A percentile compares a stretch with the other conserved stretches of the same genome.
Evolutionary conservation across 2,329 filamentous ascomycete species (phyloP).

Genomic region (Fusarium drepaniforme): DNA sequence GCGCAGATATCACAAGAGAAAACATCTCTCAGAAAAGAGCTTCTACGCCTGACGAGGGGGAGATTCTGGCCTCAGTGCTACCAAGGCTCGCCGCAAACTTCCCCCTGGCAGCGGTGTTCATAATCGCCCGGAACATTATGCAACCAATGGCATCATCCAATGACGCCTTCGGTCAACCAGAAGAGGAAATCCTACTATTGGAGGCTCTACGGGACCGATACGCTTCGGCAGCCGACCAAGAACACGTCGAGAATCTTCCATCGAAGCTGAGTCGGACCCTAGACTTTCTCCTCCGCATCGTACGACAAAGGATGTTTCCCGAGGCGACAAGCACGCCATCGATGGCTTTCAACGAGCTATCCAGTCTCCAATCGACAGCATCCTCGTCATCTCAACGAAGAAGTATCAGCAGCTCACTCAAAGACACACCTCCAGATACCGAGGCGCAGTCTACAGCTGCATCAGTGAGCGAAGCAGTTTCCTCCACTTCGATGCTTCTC

Average conservation of each 20-base stretch:
- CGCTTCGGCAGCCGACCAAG: slow-evolving; percentile 27
- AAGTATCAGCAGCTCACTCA: slow-evolving; percentile 36
- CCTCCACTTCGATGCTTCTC: slow-evolving; percentile 32
- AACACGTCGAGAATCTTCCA: slow-evolving; percentile 33
- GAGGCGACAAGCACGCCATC: slow-evolving; percentile 29
- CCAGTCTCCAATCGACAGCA: slow-evolving; percentile 36
- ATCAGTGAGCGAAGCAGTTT: slow-evolving; percentile 21
- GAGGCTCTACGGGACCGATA: slow-evolving; percentile 41
- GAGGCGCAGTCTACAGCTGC: slow-evolving; percentile 29
- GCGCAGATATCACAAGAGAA: background rate
- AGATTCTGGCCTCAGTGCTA: slow-evolving; percentile 16
- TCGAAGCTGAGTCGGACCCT: slow-evolving; percentile 36
- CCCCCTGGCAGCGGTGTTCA: slow-evolving; percentile 39
- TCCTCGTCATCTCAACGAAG: slow-evolving; percentile 38
- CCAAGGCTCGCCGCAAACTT: slow-evolving; percentile 38
- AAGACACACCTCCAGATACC: slow-evolving; percentile 36
- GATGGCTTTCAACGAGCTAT: slow-evolving; percentile 40
- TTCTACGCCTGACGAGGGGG: slow-evolving; percentile 12
- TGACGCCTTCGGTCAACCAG: slow-evolving; percentile 13
- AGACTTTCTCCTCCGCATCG: slow-evolving; percentile 26
- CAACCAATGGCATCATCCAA: slow-evolving; percentile 33
- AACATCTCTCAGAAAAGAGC: background rate
- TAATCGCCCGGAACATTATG: slow-evolving; percentile 28
- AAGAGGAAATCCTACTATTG: slow-evolving; percentile 43
- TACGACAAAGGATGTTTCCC: slow-evolving; percentile 34